These are phyloP conservation scores for Incumbomyces delicatus DNA, from an alignment of 2,329 filamentous ascomycete species.

Conservation along the genomic window DNA sequence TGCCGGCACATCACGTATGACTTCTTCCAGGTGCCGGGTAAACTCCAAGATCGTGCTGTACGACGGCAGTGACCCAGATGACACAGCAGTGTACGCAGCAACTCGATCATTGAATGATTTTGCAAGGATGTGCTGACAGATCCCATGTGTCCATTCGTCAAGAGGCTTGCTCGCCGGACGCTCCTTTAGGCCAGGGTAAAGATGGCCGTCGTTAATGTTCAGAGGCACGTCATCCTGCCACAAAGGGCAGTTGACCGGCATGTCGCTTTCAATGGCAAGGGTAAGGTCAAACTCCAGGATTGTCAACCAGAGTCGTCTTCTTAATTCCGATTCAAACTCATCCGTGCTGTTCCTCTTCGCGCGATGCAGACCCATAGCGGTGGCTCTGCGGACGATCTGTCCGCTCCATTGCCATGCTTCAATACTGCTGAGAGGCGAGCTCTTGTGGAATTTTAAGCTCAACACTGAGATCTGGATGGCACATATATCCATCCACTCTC, in stretches of 20 bases:
- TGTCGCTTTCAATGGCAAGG: constrained; percentile 19
- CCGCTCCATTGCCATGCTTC: constrained; percentile 16
- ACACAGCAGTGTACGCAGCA: constrained; percentile 14
- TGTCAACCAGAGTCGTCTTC: constrained; percentile 24
- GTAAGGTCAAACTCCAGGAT: constrained; percentile 24
- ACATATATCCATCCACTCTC: background rate
- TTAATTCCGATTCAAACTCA: constrained; percentile 22
- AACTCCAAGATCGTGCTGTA: constrained; percentile 14
- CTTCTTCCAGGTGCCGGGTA: constrained; percentile 15
- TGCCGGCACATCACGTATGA: constrained; percentile 15
- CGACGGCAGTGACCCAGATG: constrained; percentile 4
- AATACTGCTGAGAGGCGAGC: constrained; percentile 9
- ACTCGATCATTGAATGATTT: constrained; percentile 16
- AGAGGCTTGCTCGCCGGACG: constrained; percentile 10
- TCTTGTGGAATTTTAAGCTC: constrained; percentile 14
- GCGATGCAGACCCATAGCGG: constrained; percentile 16
- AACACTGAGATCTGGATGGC: constrained; percentile 16
- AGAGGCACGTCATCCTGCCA: constrained; percentile 13
- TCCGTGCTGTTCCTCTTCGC: constrained; percentile 2
- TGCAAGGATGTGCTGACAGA: constrained; percentile 19
- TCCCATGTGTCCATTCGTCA: constrained; percentile 18
- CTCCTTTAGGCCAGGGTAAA: constrained; percentile 9
- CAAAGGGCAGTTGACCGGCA: constrained; percentile 16
- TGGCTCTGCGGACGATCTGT: constrained; percentile 14
- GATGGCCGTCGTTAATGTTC: constrained; percentile 18